These are phyloP conservation scores for Brettanomyces nanus DNA, from an alignment of 805 yeast genomes.

Conservation along the genomic window DNA sequence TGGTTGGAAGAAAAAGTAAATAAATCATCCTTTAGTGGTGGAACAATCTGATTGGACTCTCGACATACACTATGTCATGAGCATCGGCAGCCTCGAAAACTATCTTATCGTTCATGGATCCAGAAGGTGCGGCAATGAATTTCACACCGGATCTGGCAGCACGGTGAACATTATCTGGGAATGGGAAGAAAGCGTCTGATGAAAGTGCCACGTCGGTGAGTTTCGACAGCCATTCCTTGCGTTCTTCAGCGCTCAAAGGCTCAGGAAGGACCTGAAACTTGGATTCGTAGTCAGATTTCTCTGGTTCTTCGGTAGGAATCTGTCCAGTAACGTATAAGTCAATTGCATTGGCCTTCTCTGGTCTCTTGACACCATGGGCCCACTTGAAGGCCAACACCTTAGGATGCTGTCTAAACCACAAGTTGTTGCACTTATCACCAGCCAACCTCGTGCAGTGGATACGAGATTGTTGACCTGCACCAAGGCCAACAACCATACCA, in stretches of 20 bases:
- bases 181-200: slow-evolving; percentile 99
- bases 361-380: slow-evolving; percentile 98
- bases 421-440: slow-evolving; percentile 98
- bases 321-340: slow-evolving; percentile 89
- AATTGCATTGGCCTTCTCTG: slow-evolving; percentile 96
- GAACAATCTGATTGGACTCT: slow-evolving; percentile 95
- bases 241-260: slow-evolving; percentile 77
- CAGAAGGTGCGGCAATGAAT: slow-evolving; percentile 93
- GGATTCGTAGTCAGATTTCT: slow-evolving; percentile 83
- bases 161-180: slow-evolving; percentile 98
- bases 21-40: slow-evolving; percentile 55
- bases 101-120: slow-evolving; percentile 95
- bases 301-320: slow-evolving; percentile 88
- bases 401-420: slow-evolving; percentile 99
- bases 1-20: background rate
- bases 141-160: slow-evolving; percentile 96
- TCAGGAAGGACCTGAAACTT: slow-evolving; percentile 79
- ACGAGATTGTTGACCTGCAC: slow-evolving; percentile 99
- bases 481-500: slow-evolving; percentile 98
- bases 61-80: slow-evolving; percentile 82
- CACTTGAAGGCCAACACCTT: slow-evolving; percentile 86
- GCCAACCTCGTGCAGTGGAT: slow-evolving; percentile 99
- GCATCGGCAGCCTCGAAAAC: slow-evolving; percentile 95
- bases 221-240: slow-evolving; percentile 77
- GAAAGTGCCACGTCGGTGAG: slow-evolving; percentile 83